Conservation (phyloP, 2,329 filamentous ascomycete species). For the Colletotrichum sidae region DNA sequence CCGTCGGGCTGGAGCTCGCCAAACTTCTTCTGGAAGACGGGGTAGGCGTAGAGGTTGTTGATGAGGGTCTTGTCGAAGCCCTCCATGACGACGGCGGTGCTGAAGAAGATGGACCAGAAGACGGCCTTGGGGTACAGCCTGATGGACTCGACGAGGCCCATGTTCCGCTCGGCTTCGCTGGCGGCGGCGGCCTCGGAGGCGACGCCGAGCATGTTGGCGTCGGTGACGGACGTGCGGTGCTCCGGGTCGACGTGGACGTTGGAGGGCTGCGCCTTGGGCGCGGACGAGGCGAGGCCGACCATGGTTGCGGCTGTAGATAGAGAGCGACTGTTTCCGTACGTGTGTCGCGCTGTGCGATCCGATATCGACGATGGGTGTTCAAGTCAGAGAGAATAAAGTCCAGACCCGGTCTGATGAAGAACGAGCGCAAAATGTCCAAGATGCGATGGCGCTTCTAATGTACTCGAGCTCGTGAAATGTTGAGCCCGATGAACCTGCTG, state of each 20-base stretch:
- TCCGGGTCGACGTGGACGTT: constrained; percentile 23
- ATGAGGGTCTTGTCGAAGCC: constrained; percentile 40
- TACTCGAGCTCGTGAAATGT: not conserved
- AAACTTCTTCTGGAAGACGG: constrained; percentile 52
- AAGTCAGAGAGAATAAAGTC: too few species aligned
- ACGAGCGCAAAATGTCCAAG: too few species aligned
- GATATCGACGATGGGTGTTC: too few species aligned
- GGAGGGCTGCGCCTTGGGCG: constrained; percentile 9
- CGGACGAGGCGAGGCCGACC: constrained; percentile 11
- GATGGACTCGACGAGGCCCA: constrained; percentile 52
- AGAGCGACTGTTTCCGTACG: too few species aligned
- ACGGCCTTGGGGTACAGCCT: constrained; percentile 58
- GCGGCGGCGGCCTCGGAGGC: constrained; percentile 49
- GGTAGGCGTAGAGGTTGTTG: constrained; percentile 36
- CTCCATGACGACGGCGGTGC: constrained; percentile 55
- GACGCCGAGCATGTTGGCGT: constrained; percentile 14
- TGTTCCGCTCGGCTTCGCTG: constrained; percentile 52
- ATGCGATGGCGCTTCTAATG: not conserved
- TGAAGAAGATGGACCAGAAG: constrained; percentile 55
- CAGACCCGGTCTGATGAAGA: too few species aligned
- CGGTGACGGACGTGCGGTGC: constrained; percentile 13
- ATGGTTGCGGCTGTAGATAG: constrained; percentile 1
- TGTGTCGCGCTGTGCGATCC: too few species aligned
- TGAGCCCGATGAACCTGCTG: constrained; percentile 5
- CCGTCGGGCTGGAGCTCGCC: constrained; percentile 50